A percentile compares a stretch with the other conserved stretches of the same genome.
Conservation (phyloP, 495 filamentous ascomycete species). For the Penicillium waksmanii region DNA sequence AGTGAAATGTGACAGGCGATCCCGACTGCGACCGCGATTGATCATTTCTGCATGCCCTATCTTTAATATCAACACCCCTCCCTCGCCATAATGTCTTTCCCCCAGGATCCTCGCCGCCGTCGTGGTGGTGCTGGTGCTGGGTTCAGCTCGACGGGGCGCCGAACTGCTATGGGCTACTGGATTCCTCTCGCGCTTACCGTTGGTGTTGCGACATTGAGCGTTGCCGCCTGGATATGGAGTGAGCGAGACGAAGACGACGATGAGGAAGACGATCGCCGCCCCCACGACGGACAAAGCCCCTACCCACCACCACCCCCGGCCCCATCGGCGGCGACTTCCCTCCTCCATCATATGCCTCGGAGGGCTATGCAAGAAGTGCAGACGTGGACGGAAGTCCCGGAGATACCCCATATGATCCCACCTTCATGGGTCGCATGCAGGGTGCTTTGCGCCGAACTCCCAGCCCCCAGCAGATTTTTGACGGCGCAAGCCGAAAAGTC, state of each 20-base stretch:
- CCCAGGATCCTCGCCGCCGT: slow-evolving; percentile 64
- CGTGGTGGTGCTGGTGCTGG: slow-evolving; percentile 57
- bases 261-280: slow-evolving; percentile 50
- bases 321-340: slow-evolving; percentile 30
- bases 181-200: slow-evolving; percentile 82
- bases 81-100: slow-evolving; percentile 67
- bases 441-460: slow-evolving; percentile 85
- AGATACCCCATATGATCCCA: slow-evolving; percentile 52
- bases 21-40: slow-evolving; percentile 32
- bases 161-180: slow-evolving; percentile 80
- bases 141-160: slow-evolving; percentile 59
- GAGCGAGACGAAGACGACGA: slow-evolving; percentile 77
- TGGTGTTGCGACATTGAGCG: slow-evolving; percentile 78
- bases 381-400: slow-evolving; percentile 36
- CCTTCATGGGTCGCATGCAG: slow-evolving; percentile 77
- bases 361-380: slow-evolving; percentile 37
- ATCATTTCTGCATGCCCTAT: slow-evolving; percentile 33
- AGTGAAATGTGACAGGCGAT: slow-evolving; percentile 43
- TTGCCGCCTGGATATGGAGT: slow-evolving; percentile 92
- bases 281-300: slow-evolving; percentile 35
- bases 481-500: slow-evolving; percentile 75
- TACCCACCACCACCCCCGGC: slow-evolving; percentile 40
- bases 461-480: slow-evolving; percentile 85
- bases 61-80: slow-evolving; percentile 28
- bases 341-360: slow-evolving; percentile 32